Base-by-base conservation (phyloP, 1,284 basidiomycete species). In the Caloboletus firmus region DNA sequence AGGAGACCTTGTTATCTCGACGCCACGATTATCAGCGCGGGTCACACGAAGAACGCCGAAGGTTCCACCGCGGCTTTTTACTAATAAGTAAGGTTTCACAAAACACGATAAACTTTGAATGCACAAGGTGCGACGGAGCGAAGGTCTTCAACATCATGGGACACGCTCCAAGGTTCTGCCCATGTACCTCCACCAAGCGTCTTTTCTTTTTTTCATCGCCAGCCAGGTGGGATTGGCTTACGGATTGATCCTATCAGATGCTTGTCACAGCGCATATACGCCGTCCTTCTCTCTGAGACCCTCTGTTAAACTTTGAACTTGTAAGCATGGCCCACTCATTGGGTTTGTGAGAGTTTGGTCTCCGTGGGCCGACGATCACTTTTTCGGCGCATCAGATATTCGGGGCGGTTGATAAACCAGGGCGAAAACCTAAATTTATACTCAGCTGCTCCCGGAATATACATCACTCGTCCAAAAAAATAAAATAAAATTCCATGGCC, bases 71-170 rank as follows among this genome's bases (percentile, higher is more conserved):
- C 28, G 10, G 24, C 22, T n/a, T 34, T 51, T 66, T 60, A 54
- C 55, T n/a, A n/a, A 65, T 47, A 64, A 62, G 39, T 47, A 64
- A 62, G 39, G 63, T 67, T 63, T 54, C 45, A 22, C 51, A 34
- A 45, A 40, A 18, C 10, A 20, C 5, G 61, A 56, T 65, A 49
- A 62, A 44, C 55, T 67, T 63, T 20, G 46, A 6, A 34, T 11
- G 26, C 65, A 65, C 34, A 58, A 55, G 65, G 65, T 51, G 31
- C 18, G 39, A 52, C 42, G 54, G 63, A 51, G 30, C 44, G 18
- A 46, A 48, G 43, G 28, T 15, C 49, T 13, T 17, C 24, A 31
- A 5, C 37, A 36, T 54, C 55, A 45, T 47, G 49, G 30, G 55
- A 47, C 49, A 17, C 15, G 15, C 26, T 28, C 7, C 22, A 32